Evolutionary conservation across 2,329 filamentous ascomycete species (phyloP).

Genomic region (Fusarium phyllophilum): DNA sequence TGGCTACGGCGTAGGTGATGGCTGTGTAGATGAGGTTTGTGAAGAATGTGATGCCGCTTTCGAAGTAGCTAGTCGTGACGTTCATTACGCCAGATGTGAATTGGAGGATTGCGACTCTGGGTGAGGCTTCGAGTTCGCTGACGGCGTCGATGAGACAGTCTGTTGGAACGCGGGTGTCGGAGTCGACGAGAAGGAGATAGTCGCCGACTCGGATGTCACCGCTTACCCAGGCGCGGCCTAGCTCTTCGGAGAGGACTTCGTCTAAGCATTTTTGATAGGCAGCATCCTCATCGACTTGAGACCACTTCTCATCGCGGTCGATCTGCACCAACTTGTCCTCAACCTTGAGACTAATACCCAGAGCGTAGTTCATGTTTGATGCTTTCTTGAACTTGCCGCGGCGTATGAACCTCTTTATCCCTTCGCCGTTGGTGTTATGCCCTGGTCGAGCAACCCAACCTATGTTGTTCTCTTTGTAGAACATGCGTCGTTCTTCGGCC

Average conservation of each 20-base stretch:
- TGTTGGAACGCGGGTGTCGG: slow-evolving; percentile 69
- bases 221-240: neutral
- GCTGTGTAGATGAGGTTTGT: slow-evolving; percentile 80
- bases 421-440: neutral
- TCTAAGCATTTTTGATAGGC: neutral
- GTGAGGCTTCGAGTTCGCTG: slow-evolving; percentile 75
- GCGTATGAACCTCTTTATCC: slow-evolving; percentile 58
- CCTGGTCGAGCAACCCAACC: slow-evolving; percentile 63
- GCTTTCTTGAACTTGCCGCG: slow-evolving; percentile 72
- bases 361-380: slow-evolving; percentile 73
- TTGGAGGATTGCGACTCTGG: slow-evolving; percentile 76
- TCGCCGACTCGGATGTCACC: neutral
- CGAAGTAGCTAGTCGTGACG: slow-evolving; percentile 75
- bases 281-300: neutral
- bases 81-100: slow-evolving; percentile 82
- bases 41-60: slow-evolving; percentile 68
- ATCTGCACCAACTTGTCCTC: slow-evolving; percentile 58
- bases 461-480: slow-evolving; percentile 66
- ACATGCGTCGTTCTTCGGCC: slow-evolving; percentile 60
- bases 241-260: neutral
- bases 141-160: slow-evolving; percentile 75
- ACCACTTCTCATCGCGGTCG: neutral
- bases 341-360: slow-evolving; percentile 63
- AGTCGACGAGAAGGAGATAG: slow-evolving; percentile 51
- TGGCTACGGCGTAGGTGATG: slow-evolving; percentile 75